Conservation (phyloP, 495 filamentous ascomycete genomes). For the Talaromyces adpressus region DNA sequence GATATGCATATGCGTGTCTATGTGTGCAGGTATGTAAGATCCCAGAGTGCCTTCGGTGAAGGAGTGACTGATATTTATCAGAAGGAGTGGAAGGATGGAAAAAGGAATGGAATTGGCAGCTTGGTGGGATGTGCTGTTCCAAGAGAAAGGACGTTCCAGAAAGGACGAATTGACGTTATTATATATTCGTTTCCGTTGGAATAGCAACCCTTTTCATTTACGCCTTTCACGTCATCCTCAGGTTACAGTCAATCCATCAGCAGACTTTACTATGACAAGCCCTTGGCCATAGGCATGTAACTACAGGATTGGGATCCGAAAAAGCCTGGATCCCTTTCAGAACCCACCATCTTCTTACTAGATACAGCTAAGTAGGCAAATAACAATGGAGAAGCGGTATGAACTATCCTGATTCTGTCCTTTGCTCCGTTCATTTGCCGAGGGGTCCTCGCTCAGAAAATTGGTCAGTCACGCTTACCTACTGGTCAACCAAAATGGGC, state of each 20-base stretch:
- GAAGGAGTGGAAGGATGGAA: not conserved
- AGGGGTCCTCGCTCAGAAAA: not conserved
- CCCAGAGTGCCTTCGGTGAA: not conserved
- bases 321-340: not conserved
- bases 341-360: not conserved
- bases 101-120: not conserved
- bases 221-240: not conserved
- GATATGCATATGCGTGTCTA: not conserved
- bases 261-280: not conserved
- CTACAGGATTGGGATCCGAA: not conserved
- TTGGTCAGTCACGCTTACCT: not conserved
- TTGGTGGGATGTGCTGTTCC: not conserved
- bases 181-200: not conserved
- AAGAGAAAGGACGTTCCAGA: not conserved
- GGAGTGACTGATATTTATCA: not conserved
- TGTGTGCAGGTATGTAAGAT: not conserved
- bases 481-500: not conserved
- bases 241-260: slow-evolving; percentile 3
- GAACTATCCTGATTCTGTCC: slow-evolving; percentile 1
- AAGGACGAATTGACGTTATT: not conserved
- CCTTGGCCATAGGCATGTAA: not conserved
- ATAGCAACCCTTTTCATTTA: not conserved
- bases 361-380: not conserved
- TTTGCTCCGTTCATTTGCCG: not conserved
- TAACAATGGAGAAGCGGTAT: not conserved